Evolutionary conservation across 176 grass and related monocot species (phyloP), one percentile per base, ranked within the genome.

Genomic region (Poa pratensis): DNA sequence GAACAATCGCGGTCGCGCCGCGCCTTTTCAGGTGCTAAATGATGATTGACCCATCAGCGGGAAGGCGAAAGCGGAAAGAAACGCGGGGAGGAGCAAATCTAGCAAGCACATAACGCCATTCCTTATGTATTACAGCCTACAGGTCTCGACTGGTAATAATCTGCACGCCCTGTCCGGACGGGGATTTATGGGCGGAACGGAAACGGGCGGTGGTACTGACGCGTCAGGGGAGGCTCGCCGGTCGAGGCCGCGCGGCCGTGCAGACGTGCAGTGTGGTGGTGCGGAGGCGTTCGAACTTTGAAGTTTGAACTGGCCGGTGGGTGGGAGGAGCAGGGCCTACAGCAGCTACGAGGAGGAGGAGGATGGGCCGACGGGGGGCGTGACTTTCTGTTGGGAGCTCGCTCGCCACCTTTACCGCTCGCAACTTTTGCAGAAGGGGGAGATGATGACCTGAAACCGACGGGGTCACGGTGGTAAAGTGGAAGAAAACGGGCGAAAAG

Each of bases 271-370:
- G 28, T 6, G 39, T 6, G 39, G 52, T 23, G 78, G 27, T 37
- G 52, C 18, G 11, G 74, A 73, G 39, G 68, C n/a, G 80, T 84
- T 84, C 65, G 60, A 90, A 87, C 78, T 85, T 85, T 57, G 83
- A 85, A 85, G 16, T 90, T 90, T 84, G 81, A 87, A 87, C 42
- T 11, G 28, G 49, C 2, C 45, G 71, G 46, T 75, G 71, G 71
- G 46, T 74, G 68, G 35, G 70, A 22, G 0, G 39, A 15, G 11
- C 5, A 8, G 5, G 37, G 6, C 24, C 60, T 63, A 63, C 14
- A 30, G 67, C 14, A 30, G 67, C 48, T 82, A 67, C 27, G 49
- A 24, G 45, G 61, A 59, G 64, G 57, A 22, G 30, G 18, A 9
- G 19, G 0, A 16, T 34, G 28, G 54, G 17, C 65, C 42, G 80